phyloP scores from a whole-genome alignment of 768 basidiomycete species.

The Hysterangium stoloniferum region DNA sequence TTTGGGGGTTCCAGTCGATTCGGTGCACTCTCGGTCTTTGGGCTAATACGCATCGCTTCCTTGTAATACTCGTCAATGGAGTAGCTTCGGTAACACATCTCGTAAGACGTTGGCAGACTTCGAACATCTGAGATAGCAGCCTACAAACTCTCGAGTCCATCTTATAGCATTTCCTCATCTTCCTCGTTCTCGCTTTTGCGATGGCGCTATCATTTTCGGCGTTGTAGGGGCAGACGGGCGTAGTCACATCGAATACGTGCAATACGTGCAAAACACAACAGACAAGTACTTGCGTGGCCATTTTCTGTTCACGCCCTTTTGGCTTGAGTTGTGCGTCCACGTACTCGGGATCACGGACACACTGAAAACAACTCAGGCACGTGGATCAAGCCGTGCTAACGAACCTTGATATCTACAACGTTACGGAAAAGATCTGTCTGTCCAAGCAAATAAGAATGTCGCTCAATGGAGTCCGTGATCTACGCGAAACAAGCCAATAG shows the following conservation, averaged over 20 bases:
- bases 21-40: constrained; percentile 57
- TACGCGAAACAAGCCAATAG: constrained; percentile 26
- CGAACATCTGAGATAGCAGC: constrained; percentile 82
- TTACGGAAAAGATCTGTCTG: constrained; percentile 98
- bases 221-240: constrained; percentile 9
- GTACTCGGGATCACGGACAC: constrained; percentile 88
- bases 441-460: constrained; percentile 94
- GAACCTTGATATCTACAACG: constrained; percentile 92
- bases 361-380: constrained; percentile 33
- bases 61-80: constrained; percentile 95
- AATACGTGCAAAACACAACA: not conserved
- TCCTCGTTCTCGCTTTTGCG: constrained; percentile 98
- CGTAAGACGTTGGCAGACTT: constrained; percentile 94
- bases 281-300: constrained; percentile 60
- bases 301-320: constrained; percentile 81
- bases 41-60: constrained; percentile 72
- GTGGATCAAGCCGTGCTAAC: constrained; percentile 12
- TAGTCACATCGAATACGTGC: not conserved
- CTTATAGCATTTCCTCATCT: constrained; percentile 90
- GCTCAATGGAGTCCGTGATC: constrained; percentile 91
- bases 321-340: constrained; percentile 85
- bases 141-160: constrained; percentile 66
- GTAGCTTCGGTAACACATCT: constrained; percentile 94
- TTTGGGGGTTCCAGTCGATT: constrained; percentile 85
- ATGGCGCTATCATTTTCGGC: constrained; percentile 66